Base-by-base conservation (phyloP, 2,329 filamentous ascomycete genomes). In the Chrysosporium queenslandicum region DNA sequence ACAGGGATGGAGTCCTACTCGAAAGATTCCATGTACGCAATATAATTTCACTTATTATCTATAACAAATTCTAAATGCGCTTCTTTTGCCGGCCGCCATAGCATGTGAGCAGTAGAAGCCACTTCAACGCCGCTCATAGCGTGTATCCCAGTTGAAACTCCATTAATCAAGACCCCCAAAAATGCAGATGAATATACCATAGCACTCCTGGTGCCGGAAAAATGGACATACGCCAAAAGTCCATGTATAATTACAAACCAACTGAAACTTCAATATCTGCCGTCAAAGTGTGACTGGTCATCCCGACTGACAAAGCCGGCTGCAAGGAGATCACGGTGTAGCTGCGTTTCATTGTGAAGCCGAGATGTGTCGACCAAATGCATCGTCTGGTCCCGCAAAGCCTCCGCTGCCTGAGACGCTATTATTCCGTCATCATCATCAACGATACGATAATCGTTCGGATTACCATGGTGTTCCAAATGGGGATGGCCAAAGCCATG, bases 391-490 rank as follows among this genome's bases (percentile, higher is more conserved):
- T 68, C 66, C 45, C 66, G 66, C 45, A 71, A 60, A 3, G 59
- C 56, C 4, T 59, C 55, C 12, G 57, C 60, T 7, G 64, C 60
- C 27, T 66, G 63, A 2, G 66, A 58, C 47, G 69, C 67, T 12
- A 68, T 66, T 23, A 56, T 46, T 7, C 63, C 61, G 49, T 71
- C 68, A 37, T 71, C 67, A 20, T 70, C 67, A 36, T 54, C 56
- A 64, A 71, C 68, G 59, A 70, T 67, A 53, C 70, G 67, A 52
- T 70, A 72, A 34, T 68, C 68, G 49, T 66, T 66, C 8, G 63
- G 58, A 12, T 64, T 59, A 49, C 68, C 66, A 46, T 68, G 66
- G 21, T 68, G 66, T 52, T 69, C 62, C 25, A 66, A 29, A 46
- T 52, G 50, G 9, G 50, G 60, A 32, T 68, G 67, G 34, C 69